Evolutionary conservation across 495 filamentous ascomycete species (phyloP), one percentile per base, ranked within the genome.

Genomic region (Copromyces sp.): DNA sequence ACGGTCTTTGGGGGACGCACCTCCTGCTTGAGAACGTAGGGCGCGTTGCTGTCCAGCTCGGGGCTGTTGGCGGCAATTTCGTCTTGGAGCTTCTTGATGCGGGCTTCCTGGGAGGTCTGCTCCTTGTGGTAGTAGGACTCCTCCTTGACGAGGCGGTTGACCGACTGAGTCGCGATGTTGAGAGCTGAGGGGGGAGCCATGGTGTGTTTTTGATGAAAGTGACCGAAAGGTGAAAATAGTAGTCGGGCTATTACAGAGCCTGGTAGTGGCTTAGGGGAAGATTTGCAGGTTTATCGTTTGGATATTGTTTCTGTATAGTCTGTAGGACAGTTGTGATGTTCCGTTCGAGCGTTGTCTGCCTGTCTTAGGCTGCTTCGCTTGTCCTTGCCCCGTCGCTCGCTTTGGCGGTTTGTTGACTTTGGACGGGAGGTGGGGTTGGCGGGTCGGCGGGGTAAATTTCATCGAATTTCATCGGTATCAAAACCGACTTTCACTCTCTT

Each of bases 41-140:
- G 87, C 45, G 82, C 85, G 78, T 95, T 95, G 78, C 87, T 87
- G 72, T 92, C 91, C 5, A 85, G 83, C 39, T 80, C 78, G 1
- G 79, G 82, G 20, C 79, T 81, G 69, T 78, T 78, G 69, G 72
- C 74, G 11, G 70, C 74, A 20, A 85, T 78, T 65, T 87, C 84
- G 24, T 87, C 87, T 73, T 89, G 81, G 17, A 94, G 84, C 82
- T 91, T 90, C 83, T 88, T 81, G 45, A 98, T 86, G 53, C 91
- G 89, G 72, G 85, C 84, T 71, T 91, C 86, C 76, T 98, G 93
- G 72, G 88, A 81, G 72, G 86, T 82, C 29, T 93, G 86, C 78
- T 99, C 95, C 75, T 90, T 90, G 82, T 93, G 92, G 83, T 99
- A 98, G 79, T 89, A 94, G 41, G 86, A 84, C 78, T 97, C 93